Percentiles rank a stretch among this genome's conserved stretches.
phyloP scores from a whole-genome alignment of 805 yeast genomes.

The Candida lessepsii region DNA sequence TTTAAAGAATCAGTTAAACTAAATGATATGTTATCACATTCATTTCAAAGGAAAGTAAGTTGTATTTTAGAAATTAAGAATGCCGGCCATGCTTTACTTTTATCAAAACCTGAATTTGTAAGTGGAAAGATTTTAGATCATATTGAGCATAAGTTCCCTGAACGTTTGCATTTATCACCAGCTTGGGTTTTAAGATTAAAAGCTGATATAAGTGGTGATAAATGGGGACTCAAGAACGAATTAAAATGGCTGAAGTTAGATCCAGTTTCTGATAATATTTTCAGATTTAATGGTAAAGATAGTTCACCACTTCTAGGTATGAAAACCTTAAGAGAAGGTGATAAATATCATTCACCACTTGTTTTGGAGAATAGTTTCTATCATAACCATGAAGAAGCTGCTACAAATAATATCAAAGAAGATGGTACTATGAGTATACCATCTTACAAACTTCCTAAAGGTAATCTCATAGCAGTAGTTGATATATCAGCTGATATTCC shows the following conservation, averaged over 20 bases:
- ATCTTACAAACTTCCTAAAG: constrained; percentile 18
- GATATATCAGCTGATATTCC: constrained; percentile 73
- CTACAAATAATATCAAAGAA: not conserved
- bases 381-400: constrained; percentile 3
- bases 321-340: constrained; percentile 72
- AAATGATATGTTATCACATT: constrained; percentile 22
- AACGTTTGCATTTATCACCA: constrained; percentile 53
- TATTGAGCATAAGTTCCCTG: constrained; percentile 47
- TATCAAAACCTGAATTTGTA: constrained; percentile 61
- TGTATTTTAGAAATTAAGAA: constrained; percentile 38
- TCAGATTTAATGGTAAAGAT: constrained; percentile 28
- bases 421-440: constrained; percentile 3
- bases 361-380: constrained; percentile 48
- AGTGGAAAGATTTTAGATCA: constrained; percentile 63
- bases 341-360: constrained; percentile 57
- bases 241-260: constrained; percentile 63
- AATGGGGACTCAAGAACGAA: constrained; percentile 79
- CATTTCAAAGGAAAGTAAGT: constrained; percentile 27
- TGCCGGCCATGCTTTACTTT: constrained; percentile 65
- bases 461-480: constrained; percentile 53
- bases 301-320: constrained; percentile 59
- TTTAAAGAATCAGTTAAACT: constrained; percentile 32
- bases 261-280: constrained; percentile 47
- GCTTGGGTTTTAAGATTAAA: constrained; percentile 69
- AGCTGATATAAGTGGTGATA: constrained; percentile 63